A percentile compares a stretch with the other conserved stretches of the same genome.
Conservation (phyloP, 2,329 filamentous ascomycete genomes). For the Epichloe typhina region DNA sequence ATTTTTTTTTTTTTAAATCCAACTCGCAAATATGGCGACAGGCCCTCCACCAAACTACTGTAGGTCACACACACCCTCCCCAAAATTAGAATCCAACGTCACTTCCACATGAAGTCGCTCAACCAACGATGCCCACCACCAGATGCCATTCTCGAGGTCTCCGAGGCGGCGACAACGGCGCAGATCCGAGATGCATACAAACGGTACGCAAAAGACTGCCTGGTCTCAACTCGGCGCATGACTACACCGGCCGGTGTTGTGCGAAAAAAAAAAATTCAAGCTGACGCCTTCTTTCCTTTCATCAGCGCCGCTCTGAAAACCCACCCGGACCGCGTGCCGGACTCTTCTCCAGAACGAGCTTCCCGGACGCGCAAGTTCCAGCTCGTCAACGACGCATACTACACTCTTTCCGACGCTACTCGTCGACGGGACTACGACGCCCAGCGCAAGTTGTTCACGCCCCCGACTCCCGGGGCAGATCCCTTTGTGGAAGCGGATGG, state of each 20-base stretch:
- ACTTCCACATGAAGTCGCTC: not conserved
- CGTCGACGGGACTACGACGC: conserved; percentile 77
- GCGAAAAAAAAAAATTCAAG: too few species aligned
- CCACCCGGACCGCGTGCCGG: conserved; percentile 81
- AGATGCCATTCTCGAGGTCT: conserved; percentile 65
- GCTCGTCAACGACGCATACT: conserved; percentile 86
- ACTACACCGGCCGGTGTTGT: too few species aligned
- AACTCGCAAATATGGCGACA: conserved; percentile 18
- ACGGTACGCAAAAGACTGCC: conserved; percentile 35
- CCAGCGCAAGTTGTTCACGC: conserved; percentile 30
- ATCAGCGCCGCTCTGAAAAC: conserved; percentile 73
- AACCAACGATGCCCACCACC: conserved; percentile 1
- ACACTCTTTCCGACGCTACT: conserved; percentile 67
- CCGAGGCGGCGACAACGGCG: conserved; percentile 60
- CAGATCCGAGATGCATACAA: conserved; percentile 95
- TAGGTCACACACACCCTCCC: conserved; percentile 19
- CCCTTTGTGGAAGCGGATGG: conserved; percentile 35
- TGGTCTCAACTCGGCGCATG: too few species aligned
- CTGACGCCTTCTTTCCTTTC: too few species aligned
- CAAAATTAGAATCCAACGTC: not conserved
- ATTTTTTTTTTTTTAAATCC: not conserved
- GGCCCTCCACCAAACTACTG: conserved; percentile 45
- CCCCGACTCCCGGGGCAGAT: conserved; percentile 16
- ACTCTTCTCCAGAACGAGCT: conserved; percentile 74
- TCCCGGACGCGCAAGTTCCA: conserved; percentile 80